phyloP scores from a whole-genome alignment of 139 green algal genomes.

The Spirogloea muscicola region DNA sequence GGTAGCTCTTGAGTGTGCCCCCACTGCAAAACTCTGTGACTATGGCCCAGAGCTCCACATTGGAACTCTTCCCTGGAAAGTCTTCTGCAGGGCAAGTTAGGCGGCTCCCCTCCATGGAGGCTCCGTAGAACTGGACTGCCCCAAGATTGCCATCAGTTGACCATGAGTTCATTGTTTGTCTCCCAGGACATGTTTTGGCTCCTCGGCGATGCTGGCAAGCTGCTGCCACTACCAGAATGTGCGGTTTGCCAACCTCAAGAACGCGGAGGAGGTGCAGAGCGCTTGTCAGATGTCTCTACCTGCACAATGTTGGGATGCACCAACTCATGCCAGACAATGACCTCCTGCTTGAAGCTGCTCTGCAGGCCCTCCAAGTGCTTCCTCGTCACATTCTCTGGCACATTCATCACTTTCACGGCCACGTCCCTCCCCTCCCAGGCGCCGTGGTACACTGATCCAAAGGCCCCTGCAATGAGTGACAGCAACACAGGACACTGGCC shows the following conservation, averaged over 20 bases:
- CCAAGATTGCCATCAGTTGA: no score
- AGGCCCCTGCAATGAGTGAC: slow-evolving; percentile 35
- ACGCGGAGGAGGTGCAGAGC: no score
- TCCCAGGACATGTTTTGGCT: no score
- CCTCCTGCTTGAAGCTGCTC: slow-evolving; percentile 26
- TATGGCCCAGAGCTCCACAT: slow-evolving; percentile 18
- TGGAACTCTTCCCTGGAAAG: neutral
- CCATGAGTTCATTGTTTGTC: no score
- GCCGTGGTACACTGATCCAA: slow-evolving; percentile 29
- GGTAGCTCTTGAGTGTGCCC: slow-evolving; percentile 25
- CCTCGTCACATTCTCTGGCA: neutral
- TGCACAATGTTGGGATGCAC: slow-evolving; percentile 36
- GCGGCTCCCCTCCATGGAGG: slow-evolving; percentile 13
- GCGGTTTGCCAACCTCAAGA: no score
- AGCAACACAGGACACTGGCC: no score
- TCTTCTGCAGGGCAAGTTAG: slow-evolving; percentile 1
- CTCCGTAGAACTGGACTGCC: slow-evolving; percentile 33
- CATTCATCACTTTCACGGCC: slow-evolving; percentile 31
- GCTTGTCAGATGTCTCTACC: no score
- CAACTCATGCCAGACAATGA: slow-evolving; percentile 27
- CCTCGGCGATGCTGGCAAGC: no score
- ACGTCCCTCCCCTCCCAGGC: slow-evolving; percentile 15
- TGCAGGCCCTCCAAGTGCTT: slow-evolving; percentile 1
- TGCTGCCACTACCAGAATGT: no score
- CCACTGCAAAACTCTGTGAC: slow-evolving; percentile 19